A percentile compares a stretch with the other conserved stretches of the same genome.
These are phyloP conservation scores for Protoeuglena noctilucae DNA, from an alignment of 139 green algal species.

Conservation along the genomic window DNA sequence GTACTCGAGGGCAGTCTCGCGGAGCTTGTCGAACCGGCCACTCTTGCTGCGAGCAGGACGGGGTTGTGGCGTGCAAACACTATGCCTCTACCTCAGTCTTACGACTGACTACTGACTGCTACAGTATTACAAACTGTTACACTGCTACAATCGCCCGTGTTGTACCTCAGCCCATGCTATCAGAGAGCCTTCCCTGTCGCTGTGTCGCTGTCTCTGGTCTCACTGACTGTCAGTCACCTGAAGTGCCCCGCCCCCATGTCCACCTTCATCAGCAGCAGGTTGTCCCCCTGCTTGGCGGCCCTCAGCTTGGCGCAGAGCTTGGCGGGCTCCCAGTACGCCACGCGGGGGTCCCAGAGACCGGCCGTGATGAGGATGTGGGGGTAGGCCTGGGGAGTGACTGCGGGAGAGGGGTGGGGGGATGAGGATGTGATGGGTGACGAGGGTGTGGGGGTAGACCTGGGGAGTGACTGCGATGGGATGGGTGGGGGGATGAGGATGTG, in stretches of 20 bases:
- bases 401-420: not conserved
- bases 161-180: slow-evolving; percentile 8
- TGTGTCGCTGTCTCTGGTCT: too few species aligned
- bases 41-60: not conserved
- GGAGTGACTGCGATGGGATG: not conserved
- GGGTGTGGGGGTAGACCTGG: slow-evolving; percentile 58
- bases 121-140: slow-evolving; percentile 8
- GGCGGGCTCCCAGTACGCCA: slow-evolving; percentile 49
- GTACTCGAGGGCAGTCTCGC: slow-evolving; percentile 50
- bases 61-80: not conserved
- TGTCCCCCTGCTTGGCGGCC: slow-evolving; percentile 2
- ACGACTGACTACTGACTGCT: slow-evolving; percentile 6
- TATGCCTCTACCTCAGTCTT: too few species aligned
- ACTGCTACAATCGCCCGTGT: slow-evolving; percentile 6
- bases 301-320: slow-evolving; percentile 76
- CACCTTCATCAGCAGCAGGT: slow-evolving; percentile 52
- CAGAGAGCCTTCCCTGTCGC: slow-evolving; percentile 40
- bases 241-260: slow-evolving; percentile 53
- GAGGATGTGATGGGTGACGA: slow-evolving; percentile 41
- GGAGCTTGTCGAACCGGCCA: slow-evolving; percentile 16
- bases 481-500: not conserved
- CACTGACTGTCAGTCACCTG: too few species aligned
- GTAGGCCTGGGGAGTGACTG: slow-evolving; percentile 27
- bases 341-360: slow-evolving; percentile 68
- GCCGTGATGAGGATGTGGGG: slow-evolving; percentile 68